These are phyloP conservation scores for Pycnococcus provasolii DNA, from an alignment of 139 green algal species.

Conservation along the genomic window DNA sequence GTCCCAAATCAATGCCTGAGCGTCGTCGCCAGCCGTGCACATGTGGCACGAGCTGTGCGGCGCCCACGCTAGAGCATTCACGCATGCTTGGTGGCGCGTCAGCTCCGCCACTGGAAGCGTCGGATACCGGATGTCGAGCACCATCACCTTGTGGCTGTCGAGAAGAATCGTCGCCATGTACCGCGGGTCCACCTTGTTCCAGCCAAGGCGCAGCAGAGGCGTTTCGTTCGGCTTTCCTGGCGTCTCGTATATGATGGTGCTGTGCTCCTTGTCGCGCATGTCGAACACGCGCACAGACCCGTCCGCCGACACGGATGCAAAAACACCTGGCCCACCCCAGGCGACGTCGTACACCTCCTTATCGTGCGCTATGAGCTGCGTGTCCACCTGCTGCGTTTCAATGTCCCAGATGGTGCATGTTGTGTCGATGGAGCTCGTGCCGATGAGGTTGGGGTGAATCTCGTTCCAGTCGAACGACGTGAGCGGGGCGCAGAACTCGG, in stretches of 20 bases:
- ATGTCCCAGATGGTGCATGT: constrained; percentile 97
- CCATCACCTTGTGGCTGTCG: constrained; percentile 62
- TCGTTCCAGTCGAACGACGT: constrained; percentile 99
- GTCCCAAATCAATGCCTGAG: constrained; percentile 90
- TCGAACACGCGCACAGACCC: constrained; percentile 93
- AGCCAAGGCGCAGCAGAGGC: constrained; percentile 81
- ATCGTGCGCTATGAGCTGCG: constrained; percentile 87
- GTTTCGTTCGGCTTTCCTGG: constrained; percentile 46
- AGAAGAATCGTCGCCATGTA: constrained; percentile 87
- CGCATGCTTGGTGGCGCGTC: constrained; percentile 37
- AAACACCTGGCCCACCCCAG: constrained; percentile 87
- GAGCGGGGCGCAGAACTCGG: constrained; percentile 78
- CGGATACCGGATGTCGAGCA: constrained; percentile 86
- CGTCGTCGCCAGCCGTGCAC: constrained; percentile 79
- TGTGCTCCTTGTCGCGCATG: constrained; percentile 89
- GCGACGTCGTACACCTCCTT: constrained; percentile 95
- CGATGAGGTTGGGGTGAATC: constrained; percentile 64
- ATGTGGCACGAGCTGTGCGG: constrained; percentile 84
- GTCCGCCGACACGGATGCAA: constrained; percentile 88
- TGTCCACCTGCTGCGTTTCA: constrained; percentile 70
- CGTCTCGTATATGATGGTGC: constrained; percentile 94
- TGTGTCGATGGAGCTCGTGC: constrained; percentile 87
- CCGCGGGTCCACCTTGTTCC: constrained; percentile 94
- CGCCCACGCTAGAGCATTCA: constrained; percentile 88
- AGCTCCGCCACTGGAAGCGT: constrained; percentile 83